These are phyloP conservation scores for Argentina anserina DNA, from an alignment of 306 rosid genomes.

Conservation along the genomic window DNA sequence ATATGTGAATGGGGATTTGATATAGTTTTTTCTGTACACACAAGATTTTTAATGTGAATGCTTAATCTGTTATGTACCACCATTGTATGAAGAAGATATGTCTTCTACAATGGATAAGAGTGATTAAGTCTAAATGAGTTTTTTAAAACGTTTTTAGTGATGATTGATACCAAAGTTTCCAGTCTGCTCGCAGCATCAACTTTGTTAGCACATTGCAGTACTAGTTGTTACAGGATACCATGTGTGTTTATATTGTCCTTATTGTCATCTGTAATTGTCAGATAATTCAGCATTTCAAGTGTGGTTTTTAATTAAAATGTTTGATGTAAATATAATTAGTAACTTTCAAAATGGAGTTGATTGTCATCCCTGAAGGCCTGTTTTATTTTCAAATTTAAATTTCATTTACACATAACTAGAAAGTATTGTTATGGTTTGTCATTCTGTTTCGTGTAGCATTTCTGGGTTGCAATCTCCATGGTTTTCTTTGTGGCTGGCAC, in stretches of 20 bases:
- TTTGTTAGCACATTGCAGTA: neutral
- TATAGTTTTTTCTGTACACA: neutral
- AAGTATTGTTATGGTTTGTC: slow-evolving; percentile 20
- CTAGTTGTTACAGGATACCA: neutral
- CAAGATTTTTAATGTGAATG: neutral
- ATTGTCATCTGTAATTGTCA: neutral
- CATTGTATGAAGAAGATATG: neutral
- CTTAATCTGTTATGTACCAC: neutral
- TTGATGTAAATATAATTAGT: neutral
- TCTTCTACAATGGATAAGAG: neutral
- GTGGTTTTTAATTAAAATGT: neutral
- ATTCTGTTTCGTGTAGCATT: slow-evolving; percentile 60
- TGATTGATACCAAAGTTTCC: neutral
- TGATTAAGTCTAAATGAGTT: neutral
- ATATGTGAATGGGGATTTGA: neutral
- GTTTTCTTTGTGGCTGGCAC: slow-evolving; percentile 95
- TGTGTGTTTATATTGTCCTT: slow-evolving; percentile 2
- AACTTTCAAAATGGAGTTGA: neutral
- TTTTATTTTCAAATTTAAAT: slow-evolving; percentile 9
- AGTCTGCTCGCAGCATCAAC: neutral
- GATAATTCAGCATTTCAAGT: neutral
- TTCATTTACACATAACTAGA: neutral
- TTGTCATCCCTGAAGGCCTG: slow-evolving; percentile 3
- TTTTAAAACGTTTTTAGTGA: neutral
- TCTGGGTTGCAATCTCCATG: slow-evolving; percentile 99